Evolutionary conservation across 768 basidiomycete genomes (phyloP).

Genomic region (Galerina sulciceps): DNA sequence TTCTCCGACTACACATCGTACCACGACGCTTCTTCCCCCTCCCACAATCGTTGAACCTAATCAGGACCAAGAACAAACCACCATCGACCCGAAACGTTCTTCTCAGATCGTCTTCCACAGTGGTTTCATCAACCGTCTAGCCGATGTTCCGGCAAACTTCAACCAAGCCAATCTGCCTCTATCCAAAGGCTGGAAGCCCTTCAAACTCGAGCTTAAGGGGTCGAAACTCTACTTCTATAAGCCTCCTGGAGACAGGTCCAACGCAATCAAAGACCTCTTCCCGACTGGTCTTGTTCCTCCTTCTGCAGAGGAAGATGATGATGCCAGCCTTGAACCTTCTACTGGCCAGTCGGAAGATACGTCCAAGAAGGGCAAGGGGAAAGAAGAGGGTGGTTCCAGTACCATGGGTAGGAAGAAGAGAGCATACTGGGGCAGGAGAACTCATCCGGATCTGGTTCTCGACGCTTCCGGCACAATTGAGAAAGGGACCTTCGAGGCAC

Average conservation of each 20-base stretch:
- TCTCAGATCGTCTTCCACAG: constrained; percentile 81
- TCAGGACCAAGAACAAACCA: constrained; percentile 29
- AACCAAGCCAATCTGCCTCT: constrained; percentile 40
- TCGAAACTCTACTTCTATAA: constrained; percentile 89
- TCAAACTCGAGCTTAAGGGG: constrained; percentile 83
- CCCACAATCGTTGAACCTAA: constrained; percentile 51
- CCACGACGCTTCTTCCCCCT: constrained; percentile 49
- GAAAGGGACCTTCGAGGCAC: constrained; percentile 77
- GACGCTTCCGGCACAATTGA: constrained; percentile 45
- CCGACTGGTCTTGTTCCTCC: constrained; percentile 64
- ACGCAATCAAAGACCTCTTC: constrained; percentile 75
- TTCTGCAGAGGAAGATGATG: constrained; percentile 45
- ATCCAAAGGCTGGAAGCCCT: constrained; percentile 84
- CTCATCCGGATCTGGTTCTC: constrained; percentile 71
- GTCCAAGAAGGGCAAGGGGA: constrained; percentile 30
- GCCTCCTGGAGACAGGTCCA: constrained; percentile 68
- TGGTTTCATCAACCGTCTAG: constrained; percentile 78
- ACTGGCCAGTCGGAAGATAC: constrained; percentile 16
- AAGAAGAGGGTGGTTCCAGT: constrained; percentile 19
- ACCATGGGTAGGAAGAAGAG: constrained; percentile 56
- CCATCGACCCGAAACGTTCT: constrained; percentile 51
- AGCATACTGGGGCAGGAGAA: constrained; percentile 77
- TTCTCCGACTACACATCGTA: constrained; percentile 19
- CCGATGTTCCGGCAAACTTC: constrained; percentile 47
- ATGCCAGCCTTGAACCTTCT: constrained; percentile 15